phyloP scores from a whole-genome alignment of 139 green algal genomes.

The Volvox reticuliferus region DNA sequence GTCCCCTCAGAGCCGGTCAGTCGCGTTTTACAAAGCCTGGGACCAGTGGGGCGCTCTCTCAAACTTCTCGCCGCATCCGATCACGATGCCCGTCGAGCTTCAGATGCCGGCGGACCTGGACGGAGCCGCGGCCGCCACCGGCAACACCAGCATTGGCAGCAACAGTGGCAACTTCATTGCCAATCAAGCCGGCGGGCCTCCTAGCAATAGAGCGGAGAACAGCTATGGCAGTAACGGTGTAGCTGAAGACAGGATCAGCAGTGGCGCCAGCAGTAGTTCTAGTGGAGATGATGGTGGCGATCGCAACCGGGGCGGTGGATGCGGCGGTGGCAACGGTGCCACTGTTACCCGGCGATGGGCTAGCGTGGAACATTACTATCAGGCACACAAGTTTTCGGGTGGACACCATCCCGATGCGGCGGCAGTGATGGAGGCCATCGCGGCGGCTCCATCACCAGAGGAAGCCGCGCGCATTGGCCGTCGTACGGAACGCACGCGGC shows the following conservation, averaged over 20 bases:
- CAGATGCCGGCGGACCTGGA: background rate
- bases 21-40: slow-evolving; percentile 97
- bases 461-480: slow-evolving; percentile 87
- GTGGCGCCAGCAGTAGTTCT: too few species aligned
- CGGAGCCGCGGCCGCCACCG: background rate
- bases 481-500: slow-evolving; percentile 68
- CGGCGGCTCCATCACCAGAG: slow-evolving; percentile 81
- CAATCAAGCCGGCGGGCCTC: background rate
- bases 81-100: slow-evolving; percentile 74
- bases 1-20: slow-evolving; percentile 3
- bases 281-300: too few species aligned
- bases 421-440: slow-evolving; percentile 79
- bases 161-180: slow-evolving; percentile 20
- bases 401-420: slow-evolving; percentile 47
- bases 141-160: background rate
- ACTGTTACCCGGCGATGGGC: slow-evolving; percentile 63
- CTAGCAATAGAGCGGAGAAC: too few species aligned
- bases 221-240: too few species aligned
- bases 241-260: too few species aligned
- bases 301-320: too few species aligned
- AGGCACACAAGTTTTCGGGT: slow-evolving; percentile 91
- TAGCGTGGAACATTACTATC: slow-evolving; percentile 93
- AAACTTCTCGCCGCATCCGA: slow-evolving; percentile 96
- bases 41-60: slow-evolving; percentile 90
- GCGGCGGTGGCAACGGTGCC: background rate